Percentiles rank a stretch among this genome's conserved stretches.
These are phyloP conservation scores for Fusarium sp. DNA, from an alignment of 2,329 filamentous ascomycete species.

Conservation along the genomic window DNA sequence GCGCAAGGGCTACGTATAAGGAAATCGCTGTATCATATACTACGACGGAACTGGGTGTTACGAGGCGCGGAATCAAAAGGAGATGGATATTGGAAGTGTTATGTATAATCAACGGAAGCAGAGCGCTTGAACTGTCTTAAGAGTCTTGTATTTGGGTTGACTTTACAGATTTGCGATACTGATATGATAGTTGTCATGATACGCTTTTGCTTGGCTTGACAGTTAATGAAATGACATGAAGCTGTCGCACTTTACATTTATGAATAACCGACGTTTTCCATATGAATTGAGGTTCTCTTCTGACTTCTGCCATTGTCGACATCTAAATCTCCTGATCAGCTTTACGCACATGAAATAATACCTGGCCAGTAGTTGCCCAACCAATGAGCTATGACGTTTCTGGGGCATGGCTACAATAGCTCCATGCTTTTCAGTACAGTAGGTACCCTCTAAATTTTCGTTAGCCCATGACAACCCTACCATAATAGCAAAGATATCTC, in stretches of 20 bases:
- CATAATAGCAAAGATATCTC: background rate
- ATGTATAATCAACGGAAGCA: constrained; percentile 45
- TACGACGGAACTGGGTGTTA: constrained; percentile 41
- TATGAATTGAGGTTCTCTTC: too few relatives aligned
- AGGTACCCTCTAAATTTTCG: background rate
- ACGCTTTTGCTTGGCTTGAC: constrained; percentile 21
- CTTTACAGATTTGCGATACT: constrained; percentile 22
- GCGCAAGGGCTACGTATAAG: constrained; percentile 75
- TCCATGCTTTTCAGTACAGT: background rate
- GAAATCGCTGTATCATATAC: constrained; percentile 31
- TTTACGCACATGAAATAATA: background rate
- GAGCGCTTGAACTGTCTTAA: constrained; percentile 27
- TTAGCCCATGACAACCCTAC: background rate
- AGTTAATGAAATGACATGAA: constrained; percentile 13
- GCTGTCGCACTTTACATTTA: background rate
- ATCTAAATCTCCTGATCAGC: background rate
- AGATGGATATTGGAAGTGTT: constrained; percentile 42
- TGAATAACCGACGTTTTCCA: background rate
- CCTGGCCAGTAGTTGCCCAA: background rate
- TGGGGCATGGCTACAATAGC: background rate
- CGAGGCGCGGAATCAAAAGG: constrained; percentile 47
- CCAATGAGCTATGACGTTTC: constrained; percentile 5
- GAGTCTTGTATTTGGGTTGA: constrained; percentile 18
- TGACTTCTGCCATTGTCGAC: background rate
- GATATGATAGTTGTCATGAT: constrained; percentile 40